Percentiles rank a stretch among this genome's conserved stretches.
Evolutionary conservation across 2,329 filamentous ascomycete species (phyloP).

Genomic region (Venturia nashicola): DNA sequence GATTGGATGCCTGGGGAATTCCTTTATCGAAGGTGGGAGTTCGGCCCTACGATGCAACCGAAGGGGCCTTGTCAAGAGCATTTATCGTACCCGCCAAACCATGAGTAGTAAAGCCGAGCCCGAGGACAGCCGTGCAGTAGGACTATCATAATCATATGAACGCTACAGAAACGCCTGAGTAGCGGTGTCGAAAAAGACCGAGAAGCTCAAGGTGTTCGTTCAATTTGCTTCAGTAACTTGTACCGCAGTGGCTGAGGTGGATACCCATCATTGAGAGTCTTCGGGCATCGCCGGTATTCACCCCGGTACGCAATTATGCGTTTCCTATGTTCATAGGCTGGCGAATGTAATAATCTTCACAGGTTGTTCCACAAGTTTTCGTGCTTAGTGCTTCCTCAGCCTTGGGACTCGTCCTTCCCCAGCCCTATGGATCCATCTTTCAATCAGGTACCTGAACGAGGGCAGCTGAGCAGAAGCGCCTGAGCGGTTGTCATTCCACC

Average conservation of each 20-base stretch:
- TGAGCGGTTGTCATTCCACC: not conserved
- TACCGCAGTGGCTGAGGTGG: not conserved
- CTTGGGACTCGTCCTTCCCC: not conserved
- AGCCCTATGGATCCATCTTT: not conserved
- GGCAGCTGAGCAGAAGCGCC: not conserved
- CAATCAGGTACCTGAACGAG: not conserved
- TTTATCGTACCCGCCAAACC: not conserved
- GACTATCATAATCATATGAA: not conserved
- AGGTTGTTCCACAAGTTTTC: not conserved
- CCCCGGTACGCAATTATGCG: not conserved
- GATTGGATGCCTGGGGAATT: not conserved
- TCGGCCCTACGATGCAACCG: not conserved
- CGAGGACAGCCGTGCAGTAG: not conserved
- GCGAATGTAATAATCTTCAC: not conserved
- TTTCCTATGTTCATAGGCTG: not conserved
- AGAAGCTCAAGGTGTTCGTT: not conserved
- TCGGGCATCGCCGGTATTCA: not conserved
- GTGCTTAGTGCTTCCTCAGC: not conserved
- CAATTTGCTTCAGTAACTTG: not conserved
- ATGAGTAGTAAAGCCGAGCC: not conserved
- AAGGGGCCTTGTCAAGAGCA: not conserved
- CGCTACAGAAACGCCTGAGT: not conserved
- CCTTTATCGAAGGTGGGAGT: not conserved
- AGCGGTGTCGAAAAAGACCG: not conserved
- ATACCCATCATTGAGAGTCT: not conserved